Percentiles rank a stretch among this genome's conserved stretches.
These are phyloP conservation scores for Aspergillus fischeri DNA, from an alignment of 2,329 filamentous ascomycete genomes.

Conservation along the genomic window DNA sequence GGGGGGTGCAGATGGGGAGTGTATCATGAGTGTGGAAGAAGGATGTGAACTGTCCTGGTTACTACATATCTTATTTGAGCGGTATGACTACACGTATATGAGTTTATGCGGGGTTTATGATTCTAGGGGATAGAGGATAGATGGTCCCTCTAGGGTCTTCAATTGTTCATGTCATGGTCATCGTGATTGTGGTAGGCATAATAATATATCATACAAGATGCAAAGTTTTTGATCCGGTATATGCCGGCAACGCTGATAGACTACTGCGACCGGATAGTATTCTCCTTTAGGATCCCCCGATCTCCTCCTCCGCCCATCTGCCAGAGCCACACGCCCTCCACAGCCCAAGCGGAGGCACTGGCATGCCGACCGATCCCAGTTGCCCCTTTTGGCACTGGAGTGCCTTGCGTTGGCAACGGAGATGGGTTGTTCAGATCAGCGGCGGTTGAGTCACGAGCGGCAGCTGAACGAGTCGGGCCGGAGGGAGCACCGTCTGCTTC, in stretches of 20 bases:
- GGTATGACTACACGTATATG: neutral
- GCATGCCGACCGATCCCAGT: conserved; percentile 54
- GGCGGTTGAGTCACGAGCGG: conserved; percentile 30
- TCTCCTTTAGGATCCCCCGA: conserved; percentile 36
- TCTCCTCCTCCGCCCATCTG: conserved; percentile 59
- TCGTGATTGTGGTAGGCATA: neutral
- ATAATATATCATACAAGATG: neutral
- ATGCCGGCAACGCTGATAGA: neutral
- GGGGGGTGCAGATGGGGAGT: conserved; percentile 31
- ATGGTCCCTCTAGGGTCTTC: neutral
- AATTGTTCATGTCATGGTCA: neutral
- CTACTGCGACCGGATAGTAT: conserved; percentile 26
- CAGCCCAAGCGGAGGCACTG: conserved; percentile 77
- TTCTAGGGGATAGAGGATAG: neutral
- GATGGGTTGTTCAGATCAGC: conserved; percentile 4
- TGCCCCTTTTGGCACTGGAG: conserved; percentile 13
- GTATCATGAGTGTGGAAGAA: neutral
- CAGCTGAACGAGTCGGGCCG: conserved; percentile 20
- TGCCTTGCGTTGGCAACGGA: neutral
- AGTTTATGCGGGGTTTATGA: neutral
- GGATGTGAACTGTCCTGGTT: neutral
- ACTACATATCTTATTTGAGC: neutral
- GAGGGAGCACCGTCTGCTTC: conserved; percentile 61
- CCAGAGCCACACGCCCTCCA: conserved; percentile 89
- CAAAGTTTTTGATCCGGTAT: neutral